Conservation (phyloP, 257 asterid species). For the Catharanthus roseus region DNA sequence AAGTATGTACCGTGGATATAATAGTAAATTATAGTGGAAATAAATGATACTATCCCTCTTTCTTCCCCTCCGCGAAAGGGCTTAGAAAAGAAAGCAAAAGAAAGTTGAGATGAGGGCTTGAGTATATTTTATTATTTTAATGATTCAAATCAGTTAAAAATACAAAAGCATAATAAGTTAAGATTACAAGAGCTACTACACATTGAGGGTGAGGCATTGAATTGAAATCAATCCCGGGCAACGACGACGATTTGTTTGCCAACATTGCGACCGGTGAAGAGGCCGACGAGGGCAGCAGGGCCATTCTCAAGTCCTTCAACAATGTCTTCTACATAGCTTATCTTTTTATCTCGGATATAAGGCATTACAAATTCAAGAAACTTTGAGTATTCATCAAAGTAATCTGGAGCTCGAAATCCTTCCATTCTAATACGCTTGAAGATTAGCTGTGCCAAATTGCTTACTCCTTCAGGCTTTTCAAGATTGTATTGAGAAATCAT, state of each 20-base stretch:
- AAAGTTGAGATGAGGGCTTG: too few species aligned
- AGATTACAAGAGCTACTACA: too few species aligned
- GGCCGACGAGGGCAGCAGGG: slow-evolving; percentile 36
- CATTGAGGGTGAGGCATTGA: too few species aligned
- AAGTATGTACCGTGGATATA: too few species aligned
- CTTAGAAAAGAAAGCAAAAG: too few species aligned
- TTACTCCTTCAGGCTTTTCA: slow-evolving; percentile 21
- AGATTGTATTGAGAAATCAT: slow-evolving; percentile 45
- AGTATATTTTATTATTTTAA: too few species aligned
- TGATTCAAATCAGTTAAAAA: too few species aligned
- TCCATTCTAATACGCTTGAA: slow-evolving; percentile 33
- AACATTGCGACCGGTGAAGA: slow-evolving; percentile 41
- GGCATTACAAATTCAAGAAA: slow-evolving; percentile 32
- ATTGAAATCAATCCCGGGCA: slow-evolving; percentile 18
- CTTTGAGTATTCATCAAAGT: slow-evolving; percentile 31
- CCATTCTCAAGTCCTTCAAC: slow-evolving; percentile 45
- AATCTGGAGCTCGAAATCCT: slow-evolving; percentile 30
- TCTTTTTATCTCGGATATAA: slow-evolving; percentile 26
- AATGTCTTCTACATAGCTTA: slow-evolving; percentile 39
- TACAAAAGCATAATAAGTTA: too few species aligned
- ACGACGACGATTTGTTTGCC: slow-evolving; percentile 45
- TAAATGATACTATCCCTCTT: too few species aligned
- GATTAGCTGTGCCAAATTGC: slow-evolving; percentile 19
- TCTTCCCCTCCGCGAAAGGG: too few species aligned
- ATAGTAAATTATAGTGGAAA: too few species aligned